These are phyloP conservation scores for Pestalotiopsis sp. DNA, from an alignment of 2,329 filamentous ascomycete genomes.

Conservation along the genomic window DNA sequence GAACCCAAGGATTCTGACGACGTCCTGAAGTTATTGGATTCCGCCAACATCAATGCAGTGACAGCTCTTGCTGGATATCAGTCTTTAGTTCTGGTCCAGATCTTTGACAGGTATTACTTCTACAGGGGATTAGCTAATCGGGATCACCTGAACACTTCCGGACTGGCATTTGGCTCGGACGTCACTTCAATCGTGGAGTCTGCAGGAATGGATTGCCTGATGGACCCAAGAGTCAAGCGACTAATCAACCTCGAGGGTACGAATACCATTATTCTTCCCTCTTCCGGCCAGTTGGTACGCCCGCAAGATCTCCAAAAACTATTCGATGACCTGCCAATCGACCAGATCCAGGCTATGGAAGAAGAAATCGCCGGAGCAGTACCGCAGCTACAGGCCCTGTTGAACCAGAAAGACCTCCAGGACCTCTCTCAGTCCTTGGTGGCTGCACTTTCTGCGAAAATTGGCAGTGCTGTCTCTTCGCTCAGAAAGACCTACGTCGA, in stretches of 20 bases:
- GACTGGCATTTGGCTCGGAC: slow-evolving; percentile 20
- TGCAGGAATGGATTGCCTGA: background rate
- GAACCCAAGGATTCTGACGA: slow-evolving; percentile 15
- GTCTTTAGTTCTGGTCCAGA: slow-evolving; percentile 25
- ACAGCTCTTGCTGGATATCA: slow-evolving; percentile 29
- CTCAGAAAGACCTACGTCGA: background rate
- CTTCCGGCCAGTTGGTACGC: slow-evolving; percentile 11
- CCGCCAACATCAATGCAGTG: slow-evolving; percentile 28
- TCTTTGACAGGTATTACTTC: slow-evolving; percentile 27
- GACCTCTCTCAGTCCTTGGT: slow-evolving; percentile 14
- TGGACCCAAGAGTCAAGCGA: slow-evolving; percentile 20
- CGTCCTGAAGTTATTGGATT: slow-evolving; percentile 21
- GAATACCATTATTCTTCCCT: slow-evolving; percentile 21
- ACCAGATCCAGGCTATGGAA: slow-evolving; percentile 18
- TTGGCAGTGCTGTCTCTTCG: background rate
- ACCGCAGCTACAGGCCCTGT: slow-evolving; percentile 20
- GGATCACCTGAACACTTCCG: slow-evolving; percentile 20
- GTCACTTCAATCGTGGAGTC: background rate
- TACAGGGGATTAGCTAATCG: slow-evolving; percentile 26
- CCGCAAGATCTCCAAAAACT: slow-evolving; percentile 15
- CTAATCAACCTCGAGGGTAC: slow-evolving; percentile 18
- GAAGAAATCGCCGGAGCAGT: slow-evolving; percentile 22
- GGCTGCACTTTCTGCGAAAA: slow-evolving; percentile 1
- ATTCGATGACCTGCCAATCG: slow-evolving; percentile 14
- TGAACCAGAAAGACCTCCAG: slow-evolving; percentile 20